Conservation (phyloP, 129 eudicot species). For the Mikania micrantha region DNA sequence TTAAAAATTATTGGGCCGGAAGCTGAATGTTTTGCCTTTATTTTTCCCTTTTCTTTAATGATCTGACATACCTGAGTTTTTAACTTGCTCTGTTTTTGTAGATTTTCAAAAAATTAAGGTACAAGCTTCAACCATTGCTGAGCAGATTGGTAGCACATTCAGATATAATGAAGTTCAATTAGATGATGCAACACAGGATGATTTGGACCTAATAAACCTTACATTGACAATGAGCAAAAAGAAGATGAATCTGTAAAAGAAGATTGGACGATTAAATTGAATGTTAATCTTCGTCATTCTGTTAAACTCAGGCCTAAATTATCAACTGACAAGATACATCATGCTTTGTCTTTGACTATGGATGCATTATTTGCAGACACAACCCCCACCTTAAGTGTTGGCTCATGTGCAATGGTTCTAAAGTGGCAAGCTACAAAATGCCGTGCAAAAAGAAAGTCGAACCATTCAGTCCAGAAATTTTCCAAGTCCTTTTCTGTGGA, state of each 20-base stretch:
- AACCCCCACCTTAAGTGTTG: slow-evolving; percentile 20
- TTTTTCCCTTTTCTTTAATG: background rate
- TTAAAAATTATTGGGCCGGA: background rate
- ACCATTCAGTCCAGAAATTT: slow-evolving; percentile 15
- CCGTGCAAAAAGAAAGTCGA: slow-evolving; percentile 49
- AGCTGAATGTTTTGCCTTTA: background rate
- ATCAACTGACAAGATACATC: slow-evolving; percentile 45
- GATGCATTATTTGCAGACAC: slow-evolving; percentile 46
- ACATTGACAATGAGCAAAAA: slow-evolving; percentile 61
- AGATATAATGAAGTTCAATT: slow-evolving; percentile 58
- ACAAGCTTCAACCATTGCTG: slow-evolving; percentile 62
- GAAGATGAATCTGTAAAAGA: slow-evolving; percentile 31
- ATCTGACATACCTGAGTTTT: slow-evolving; percentile 3
- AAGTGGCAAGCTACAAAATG: slow-evolving; percentile 59
- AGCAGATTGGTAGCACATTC: slow-evolving; percentile 52
- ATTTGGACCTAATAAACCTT: slow-evolving; percentile 56
- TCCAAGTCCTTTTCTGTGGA: slow-evolving; percentile 16
- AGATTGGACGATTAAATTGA: slow-evolving; percentile 71
- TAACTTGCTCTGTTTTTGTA: slow-evolving; percentile 20
- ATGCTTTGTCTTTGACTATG: slow-evolving; percentile 47
- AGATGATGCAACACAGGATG: slow-evolving; percentile 51
- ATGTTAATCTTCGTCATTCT: slow-evolving; percentile 62
- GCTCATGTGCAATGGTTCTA: slow-evolving; percentile 11
- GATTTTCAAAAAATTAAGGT: slow-evolving; percentile 77
- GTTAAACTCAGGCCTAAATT: slow-evolving; percentile 44